Evolutionary conservation across 306 rosid species (phyloP), one percentile per base, ranked within the genome.

Genomic region (Ochetophila trinervis): DNA sequence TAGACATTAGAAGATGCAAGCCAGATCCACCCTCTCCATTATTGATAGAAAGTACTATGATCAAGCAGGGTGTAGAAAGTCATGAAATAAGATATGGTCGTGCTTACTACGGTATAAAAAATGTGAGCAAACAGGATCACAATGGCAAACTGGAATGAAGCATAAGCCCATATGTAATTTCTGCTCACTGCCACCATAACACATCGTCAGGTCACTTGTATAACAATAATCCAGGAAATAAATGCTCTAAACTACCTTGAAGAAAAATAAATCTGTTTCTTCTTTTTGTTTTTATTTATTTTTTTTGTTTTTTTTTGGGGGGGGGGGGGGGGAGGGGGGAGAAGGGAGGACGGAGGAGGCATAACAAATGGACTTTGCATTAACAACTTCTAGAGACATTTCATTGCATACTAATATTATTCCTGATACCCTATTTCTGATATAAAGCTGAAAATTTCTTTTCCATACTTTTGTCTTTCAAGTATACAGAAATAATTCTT

Each of bases 61-160:
- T 51, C 5, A 14, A 6, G 19, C 49, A 73, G 57, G 14, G 59
- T 40, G 51, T 2, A 54, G 37, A 45, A 62, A 60, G 63, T 60
- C 23, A 22, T 14, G 63, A 60, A n/a, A 55, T 60, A 62, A 73
- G 52, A 34, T 7, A 22, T n/a, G 62, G 51, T 75, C 5, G 53
- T 71, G 69, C 96, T 86, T 89, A 89, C 96, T n/a, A 89, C 70
- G 13, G 91, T 74, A 73, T 86, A 89, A 71, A 86, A 89, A 55
- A 89, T 63, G 70, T 87, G 94, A 60, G 89, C 96, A 76, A 87
- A 83, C 57, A 89, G 80, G 80, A 89, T 79, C 80, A 89, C 83
- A 30, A 84, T 75, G 54, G 91, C 94, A 22, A 89, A 89, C 87
- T 89, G 96, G 86, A 89, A 89, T 69, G 87, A 86, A 54, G 94